phyloP scores from a whole-genome alignment of 805 yeast genomes.

The Starmerella scarabaei region DNA sequence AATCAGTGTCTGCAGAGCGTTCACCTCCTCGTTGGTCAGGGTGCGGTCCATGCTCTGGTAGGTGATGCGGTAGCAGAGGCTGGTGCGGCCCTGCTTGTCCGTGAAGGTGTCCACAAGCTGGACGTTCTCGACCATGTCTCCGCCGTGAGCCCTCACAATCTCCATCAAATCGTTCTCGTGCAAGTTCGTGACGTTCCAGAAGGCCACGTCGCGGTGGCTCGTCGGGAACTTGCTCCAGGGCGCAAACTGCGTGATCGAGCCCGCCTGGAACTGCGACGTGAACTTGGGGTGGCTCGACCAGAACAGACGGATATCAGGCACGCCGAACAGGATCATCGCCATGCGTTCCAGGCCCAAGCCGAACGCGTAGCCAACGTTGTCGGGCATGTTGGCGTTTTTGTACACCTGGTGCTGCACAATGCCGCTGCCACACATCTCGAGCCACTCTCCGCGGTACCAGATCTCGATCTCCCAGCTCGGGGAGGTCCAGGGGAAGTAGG shows the following conservation, averaged over 20 bases:
- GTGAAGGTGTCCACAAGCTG: slow-evolving; percentile 62
- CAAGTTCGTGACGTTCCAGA: slow-evolving; percentile 55
- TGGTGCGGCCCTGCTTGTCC: slow-evolving; percentile 61
- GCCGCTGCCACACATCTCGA: slow-evolving; percentile 95
- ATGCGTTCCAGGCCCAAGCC: slow-evolving; percentile 91
- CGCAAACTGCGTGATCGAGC: slow-evolving; percentile 55
- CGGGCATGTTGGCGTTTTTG: slow-evolving; percentile 50
- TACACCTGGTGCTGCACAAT: slow-evolving; percentile 69
- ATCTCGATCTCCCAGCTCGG: slow-evolving; percentile 98
- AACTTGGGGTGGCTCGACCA: slow-evolving; percentile 83
- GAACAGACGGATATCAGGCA: slow-evolving; percentile 87
- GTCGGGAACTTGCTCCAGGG: slow-evolving; percentile 91
- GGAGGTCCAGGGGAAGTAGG: slow-evolving; percentile 95
- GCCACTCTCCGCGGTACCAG: slow-evolving; percentile 98
- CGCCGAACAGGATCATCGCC: slow-evolving; percentile 89
- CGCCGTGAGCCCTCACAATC: slow-evolving; percentile 65
- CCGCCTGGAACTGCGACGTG: slow-evolving; percentile 51
- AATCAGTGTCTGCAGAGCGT: slow-evolving; percentile 54
- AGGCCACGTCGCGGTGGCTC: slow-evolving; percentile 73
- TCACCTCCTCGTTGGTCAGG: slow-evolving; percentile 73
- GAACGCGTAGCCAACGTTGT: slow-evolving; percentile 88
- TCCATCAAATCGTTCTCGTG: slow-evolving; percentile 94
- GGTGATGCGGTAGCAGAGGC: slow-evolving; percentile 79
- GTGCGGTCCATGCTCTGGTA: slow-evolving; percentile 95
- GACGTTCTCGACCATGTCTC: slow-evolving; percentile 82